Base-by-base conservation (phyloP, 2,329 filamentous ascomycete species). In the Hypocreales sp. region DNA sequence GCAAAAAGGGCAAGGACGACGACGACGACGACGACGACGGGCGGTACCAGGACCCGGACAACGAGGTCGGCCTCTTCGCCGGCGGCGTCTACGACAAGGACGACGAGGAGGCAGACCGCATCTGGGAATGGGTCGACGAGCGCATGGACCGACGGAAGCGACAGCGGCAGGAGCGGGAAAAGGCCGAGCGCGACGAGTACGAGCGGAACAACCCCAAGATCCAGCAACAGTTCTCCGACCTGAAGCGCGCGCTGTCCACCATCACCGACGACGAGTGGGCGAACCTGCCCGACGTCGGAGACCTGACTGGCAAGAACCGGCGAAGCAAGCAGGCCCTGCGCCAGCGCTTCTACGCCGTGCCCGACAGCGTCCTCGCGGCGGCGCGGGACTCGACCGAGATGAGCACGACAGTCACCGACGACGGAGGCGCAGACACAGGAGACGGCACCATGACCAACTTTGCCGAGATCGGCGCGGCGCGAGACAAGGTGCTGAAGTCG, bases 401-500 rank as follows among this genome's bases (percentile, higher is more conserved):
- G 37, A 79, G 84, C 25, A 90, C 84, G 2, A 92, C 82, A 0
- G 75, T 98, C n/a, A 67, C 74, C 24, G 83, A 92, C 20, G 86
- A 93, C 34, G 79, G 73, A 2, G 51, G 57, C 2, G 32, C 37
- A 10, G 56, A 63, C 25, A 55, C 51, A 16, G 67, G 75, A 31
- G 84, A 93, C 44, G 86, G 87, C 3, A 92, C 84, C 2, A 90
- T 93, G 71, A 98, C 87, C 8, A 94, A 98, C 48, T 98, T 98
- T 48, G 87, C 87, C 24, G 81, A 93, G 51, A 95, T 98, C 36
- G 90, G 92, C 53, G 84, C 86, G 24, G 92, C 90, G 13, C 75
- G 90, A 57, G 83, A 94, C 58, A 94, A 93, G 53, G 90, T 94
- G 22, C 67, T 98, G 28, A 79, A 93, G 48, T 87, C 92, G n/a